Base-by-base conservation (phyloP, 2,329 filamentous ascomycete species). In the Metarhizium robertsii region DNA sequence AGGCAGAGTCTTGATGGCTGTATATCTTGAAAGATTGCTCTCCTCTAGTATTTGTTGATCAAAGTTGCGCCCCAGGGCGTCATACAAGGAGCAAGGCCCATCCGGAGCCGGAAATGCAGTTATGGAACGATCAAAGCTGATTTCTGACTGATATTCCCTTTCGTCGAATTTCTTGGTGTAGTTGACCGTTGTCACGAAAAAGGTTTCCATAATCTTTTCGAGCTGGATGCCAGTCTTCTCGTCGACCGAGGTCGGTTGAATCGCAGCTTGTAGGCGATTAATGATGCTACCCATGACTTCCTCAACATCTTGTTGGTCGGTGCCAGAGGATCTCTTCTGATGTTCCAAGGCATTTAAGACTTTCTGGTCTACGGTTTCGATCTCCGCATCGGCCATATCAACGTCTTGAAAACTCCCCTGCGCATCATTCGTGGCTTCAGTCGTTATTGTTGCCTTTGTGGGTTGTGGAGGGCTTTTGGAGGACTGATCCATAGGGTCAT, bases 231-330 rank as follows among this genome's bases (percentile, higher is more conserved):
- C 87, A 48, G 85, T 75, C 34, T 69, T 80, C 6, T 78, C 72
- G 56, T 74, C 69, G 57, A 89, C 83, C 3, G 79, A 80, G n/a
- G 79, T 79, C 6, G 90, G 81, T 56, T 80, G 85, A 65, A 97
- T 92, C 2, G 92, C 92, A 53, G 89, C 91, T 64, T 94, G 88
- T n/a, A 96, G 77, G 52, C 94, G 87, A 65, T 92, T 91, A 57
- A 96, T 83, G 30, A 96, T 88, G 64, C 92, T 94, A 57, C 90
- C 90, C 74, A 96, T 92, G 49, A 96, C 92, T 70, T 99, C 94
- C 13, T 91, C 91, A 4, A 96, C 92, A 71, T 99, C 94, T 71
- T 99, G 92, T 66, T 99, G 94, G 38, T 90, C 77, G 0, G 79
- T 81, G 2, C 79, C 79, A 10, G 75, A 76, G 36, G 71, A 72